A percentile compares a stretch with the other conserved stretches of the same genome.
These are phyloP conservation scores for Trichoderma atrobrunneum DNA, from an alignment of 2,329 filamentous ascomycete genomes.

Conservation along the genomic window DNA sequence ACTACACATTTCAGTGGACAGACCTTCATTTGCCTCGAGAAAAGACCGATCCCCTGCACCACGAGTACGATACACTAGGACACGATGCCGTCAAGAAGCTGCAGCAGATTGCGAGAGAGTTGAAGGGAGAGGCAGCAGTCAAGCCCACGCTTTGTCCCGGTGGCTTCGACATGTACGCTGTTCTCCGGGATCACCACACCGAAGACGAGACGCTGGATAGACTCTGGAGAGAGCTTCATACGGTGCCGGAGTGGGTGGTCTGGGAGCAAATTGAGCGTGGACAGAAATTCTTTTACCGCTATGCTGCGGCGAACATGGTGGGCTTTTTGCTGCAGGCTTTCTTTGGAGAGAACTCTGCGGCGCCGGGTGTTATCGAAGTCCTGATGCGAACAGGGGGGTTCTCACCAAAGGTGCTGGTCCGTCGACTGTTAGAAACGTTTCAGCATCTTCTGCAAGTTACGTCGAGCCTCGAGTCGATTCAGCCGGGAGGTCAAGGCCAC, in stretches of 20 bases:
- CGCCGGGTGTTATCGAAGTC: conserved; percentile 60
- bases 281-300: conserved; percentile 63
- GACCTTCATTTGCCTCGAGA: conserved; percentile 22
- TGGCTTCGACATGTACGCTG: conserved; percentile 12
- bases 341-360: conserved; percentile 42
- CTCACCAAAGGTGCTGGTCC: conserved; percentile 56
- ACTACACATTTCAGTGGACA: conserved; percentile 25
- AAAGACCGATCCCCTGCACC: conserved; percentile 19
- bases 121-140: background rate
- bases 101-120: conserved; percentile 21
- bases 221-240: conserved; percentile 59
- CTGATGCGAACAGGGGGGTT: conserved; percentile 66
- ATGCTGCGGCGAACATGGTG: conserved; percentile 59
- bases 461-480: conserved; percentile 53
- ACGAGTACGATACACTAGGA: conserved; percentile 25
- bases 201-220: conserved; percentile 33
- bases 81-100: conserved; percentile 21
- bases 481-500: conserved; percentile 61
- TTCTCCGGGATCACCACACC: conserved; percentile 2
- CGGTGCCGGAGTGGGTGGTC: conserved; percentile 63
- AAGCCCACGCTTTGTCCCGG: background rate
- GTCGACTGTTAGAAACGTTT: conserved; percentile 51
- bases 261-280: conserved; percentile 64
- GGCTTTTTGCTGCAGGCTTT: conserved; percentile 42
- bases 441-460: conserved; percentile 56